A percentile compares a stretch with the other conserved stretches of the same genome.
phyloP scores from a whole-genome alignment of 768 basidiomycete genomes.

The Tulasnella sp. region DNA sequence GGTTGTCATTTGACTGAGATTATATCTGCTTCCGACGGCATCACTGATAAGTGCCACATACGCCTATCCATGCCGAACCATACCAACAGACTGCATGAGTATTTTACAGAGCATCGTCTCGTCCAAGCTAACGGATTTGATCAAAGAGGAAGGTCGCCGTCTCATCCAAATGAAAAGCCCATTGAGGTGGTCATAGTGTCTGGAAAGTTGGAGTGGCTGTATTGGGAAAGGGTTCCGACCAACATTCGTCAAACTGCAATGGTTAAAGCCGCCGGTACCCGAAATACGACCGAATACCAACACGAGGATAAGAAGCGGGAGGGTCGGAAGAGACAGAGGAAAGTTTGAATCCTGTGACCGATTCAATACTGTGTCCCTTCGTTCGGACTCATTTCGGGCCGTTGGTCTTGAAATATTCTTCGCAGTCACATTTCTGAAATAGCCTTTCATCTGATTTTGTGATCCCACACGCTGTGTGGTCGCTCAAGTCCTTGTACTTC shows the following conservation, averaged over 20 bases:
- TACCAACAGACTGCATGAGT: slow-evolving; percentile 32
- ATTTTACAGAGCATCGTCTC: slow-evolving; percentile 31
- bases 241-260: slow-evolving; percentile 54
- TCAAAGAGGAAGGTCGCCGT: slow-evolving; percentile 27
- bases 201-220: slow-evolving; percentile 54
- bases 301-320: background rate
- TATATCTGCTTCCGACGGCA: background rate
- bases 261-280: background rate
- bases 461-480: too few relatives aligned
- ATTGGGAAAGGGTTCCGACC: slow-evolving; percentile 71
- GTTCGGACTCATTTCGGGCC: too few relatives aligned
- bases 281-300: background rate
- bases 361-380: background rate
- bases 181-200: slow-evolving; percentile 44
- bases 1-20: background rate
- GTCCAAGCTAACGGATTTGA: slow-evolving; percentile 45
- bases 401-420: too few relatives aligned
- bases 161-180: slow-evolving; percentile 15
- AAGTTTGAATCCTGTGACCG: background rate
- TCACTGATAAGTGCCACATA: slow-evolving; percentile 46
- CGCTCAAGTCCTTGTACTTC: too few relatives aligned
- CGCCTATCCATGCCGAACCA: slow-evolving; percentile 46
- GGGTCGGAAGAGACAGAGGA: slow-evolving; percentile 3
- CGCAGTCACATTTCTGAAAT: too few relatives aligned
- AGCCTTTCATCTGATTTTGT: too few relatives aligned